Conservation (phyloP, 1,139 yeast genomes). For the Yamadazyma dendronema region DNA sequence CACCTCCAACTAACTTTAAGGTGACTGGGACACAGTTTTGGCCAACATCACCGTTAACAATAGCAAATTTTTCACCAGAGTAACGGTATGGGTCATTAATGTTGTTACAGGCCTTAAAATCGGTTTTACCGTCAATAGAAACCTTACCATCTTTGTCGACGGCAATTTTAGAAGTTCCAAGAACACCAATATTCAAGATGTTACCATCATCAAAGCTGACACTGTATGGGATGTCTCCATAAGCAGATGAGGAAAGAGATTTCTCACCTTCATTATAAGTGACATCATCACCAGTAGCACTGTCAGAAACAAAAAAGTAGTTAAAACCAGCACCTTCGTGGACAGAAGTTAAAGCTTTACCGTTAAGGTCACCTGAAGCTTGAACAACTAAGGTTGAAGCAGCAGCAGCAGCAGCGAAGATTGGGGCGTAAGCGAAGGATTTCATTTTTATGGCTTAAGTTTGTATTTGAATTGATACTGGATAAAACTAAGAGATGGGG, state of each 20-base stretch:
- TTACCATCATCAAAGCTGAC: constrained; percentile 4
- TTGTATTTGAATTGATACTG: neutral
- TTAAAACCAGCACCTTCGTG: constrained; percentile 62
- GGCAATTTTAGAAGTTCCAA: constrained; percentile 9
- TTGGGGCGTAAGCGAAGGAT: constrained; percentile 17
- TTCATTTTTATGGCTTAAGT: constrained; percentile 8
- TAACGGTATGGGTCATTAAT: constrained; percentile 42
- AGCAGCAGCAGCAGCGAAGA: constrained; percentile 19
- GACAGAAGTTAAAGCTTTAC: constrained; percentile 28
- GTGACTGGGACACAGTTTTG: constrained; percentile 12
- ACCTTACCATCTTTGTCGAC: constrained; percentile 12
- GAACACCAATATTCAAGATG: constrained; percentile 27
- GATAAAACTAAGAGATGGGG: neutral
- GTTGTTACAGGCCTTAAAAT: constrained; percentile 41
- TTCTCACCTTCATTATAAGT: constrained; percentile 11
- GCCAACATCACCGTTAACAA: constrained; percentile 6
- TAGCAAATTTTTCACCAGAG: constrained; percentile 20
- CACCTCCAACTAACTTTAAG: constrained; percentile 11
- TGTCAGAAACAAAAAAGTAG: constrained; percentile 32
- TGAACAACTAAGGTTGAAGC: constrained; percentile 10
- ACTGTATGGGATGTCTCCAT: constrained; percentile 2
- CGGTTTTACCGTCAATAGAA: constrained; percentile 9
- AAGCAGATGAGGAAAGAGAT: constrained; percentile 1
- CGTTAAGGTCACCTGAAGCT: constrained; percentile 16
- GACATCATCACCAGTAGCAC: constrained; percentile 6